Percentiles rank a stretch among this genome's conserved stretches.
Conservation (phyloP, 23 red algal genomes). For the Gracilaria vermiculophylla region DNA sequence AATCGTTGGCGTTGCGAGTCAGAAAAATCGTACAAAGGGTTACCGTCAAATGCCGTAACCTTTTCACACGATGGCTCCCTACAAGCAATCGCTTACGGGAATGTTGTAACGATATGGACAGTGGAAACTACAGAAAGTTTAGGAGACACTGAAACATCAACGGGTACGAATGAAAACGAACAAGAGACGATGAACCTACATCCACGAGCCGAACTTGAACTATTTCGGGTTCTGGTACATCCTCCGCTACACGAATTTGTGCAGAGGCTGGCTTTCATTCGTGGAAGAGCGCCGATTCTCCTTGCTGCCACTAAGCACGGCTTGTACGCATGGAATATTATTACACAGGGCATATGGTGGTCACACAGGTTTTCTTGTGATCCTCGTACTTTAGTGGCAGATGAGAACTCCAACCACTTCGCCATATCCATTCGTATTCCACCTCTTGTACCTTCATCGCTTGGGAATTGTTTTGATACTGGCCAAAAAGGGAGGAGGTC, state of each 20-base stretch:
- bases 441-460: neutral
- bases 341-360: slow-evolving; percentile 69
- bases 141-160: neutral
- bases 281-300: slow-evolving; percentile 13
- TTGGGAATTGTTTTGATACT: neutral
- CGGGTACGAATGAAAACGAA: neutral
- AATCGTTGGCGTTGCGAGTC: slow-evolving; percentile 49
- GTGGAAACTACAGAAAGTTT: neutral
- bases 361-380: slow-evolving; percentile 45
- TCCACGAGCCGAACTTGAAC: slow-evolving; percentile 13
- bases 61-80: slow-evolving; percentile 76
- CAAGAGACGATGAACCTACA: neutral
- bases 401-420: slow-evolving; percentile 21
- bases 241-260: slow-evolving; percentile 43
- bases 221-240: slow-evolving; percentile 53
- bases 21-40: slow-evolving; percentile 22
- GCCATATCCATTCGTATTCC: slow-evolving; percentile 35
- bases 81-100: slow-evolving; percentile 39
- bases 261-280: slow-evolving; percentile 29
- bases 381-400: slow-evolving; percentile 6
- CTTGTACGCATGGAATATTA: slow-evolving; percentile 67
- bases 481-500: neutral
- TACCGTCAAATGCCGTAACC: neutral
- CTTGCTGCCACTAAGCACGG: slow-evolving; percentile 44
- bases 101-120: slow-evolving; percentile 51